These are phyloP conservation scores for Vachellia collinsii DNA, from an alignment of 306 rosid species.

Conservation along the genomic window DNA sequence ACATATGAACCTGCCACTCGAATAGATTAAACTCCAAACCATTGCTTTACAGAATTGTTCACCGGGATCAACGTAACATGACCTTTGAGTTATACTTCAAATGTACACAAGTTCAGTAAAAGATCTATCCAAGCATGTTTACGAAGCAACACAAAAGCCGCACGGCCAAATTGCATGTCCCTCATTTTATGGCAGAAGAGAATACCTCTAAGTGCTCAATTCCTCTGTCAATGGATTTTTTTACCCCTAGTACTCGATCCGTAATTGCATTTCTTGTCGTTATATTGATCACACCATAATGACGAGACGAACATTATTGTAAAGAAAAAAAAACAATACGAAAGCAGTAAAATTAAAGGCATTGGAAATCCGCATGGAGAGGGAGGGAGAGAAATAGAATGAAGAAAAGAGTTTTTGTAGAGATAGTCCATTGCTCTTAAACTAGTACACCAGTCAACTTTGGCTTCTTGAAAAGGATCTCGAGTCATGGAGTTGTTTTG, in stretches of 20 bases:
- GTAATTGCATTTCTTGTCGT: neutral
- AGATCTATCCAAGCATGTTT: neutral
- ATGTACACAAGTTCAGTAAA: neutral
- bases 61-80: too few relatives aligned
- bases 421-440: neutral
- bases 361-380: too few relatives aligned
- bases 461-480: neutral
- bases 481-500: neutral
- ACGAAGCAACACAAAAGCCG: neutral
- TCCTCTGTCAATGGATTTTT: too few relatives aligned
- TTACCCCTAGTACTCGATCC: too few relatives aligned
- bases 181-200: neutral
- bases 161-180: neutral
- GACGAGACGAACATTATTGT: neutral
- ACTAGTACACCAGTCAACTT: neutral
- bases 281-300: neutral
- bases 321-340: neutral
- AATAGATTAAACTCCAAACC: neutral
- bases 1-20: conserved; percentile 71
- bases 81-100: conserved; percentile 26
- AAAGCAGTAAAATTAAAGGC: neutral
- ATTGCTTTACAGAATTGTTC: neutral
- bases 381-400: neutral
- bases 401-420: neutral
- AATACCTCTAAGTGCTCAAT: too few relatives aligned